Base-by-base conservation (phyloP, 345 rosid species). In the Laguncularia racemosa region DNA sequence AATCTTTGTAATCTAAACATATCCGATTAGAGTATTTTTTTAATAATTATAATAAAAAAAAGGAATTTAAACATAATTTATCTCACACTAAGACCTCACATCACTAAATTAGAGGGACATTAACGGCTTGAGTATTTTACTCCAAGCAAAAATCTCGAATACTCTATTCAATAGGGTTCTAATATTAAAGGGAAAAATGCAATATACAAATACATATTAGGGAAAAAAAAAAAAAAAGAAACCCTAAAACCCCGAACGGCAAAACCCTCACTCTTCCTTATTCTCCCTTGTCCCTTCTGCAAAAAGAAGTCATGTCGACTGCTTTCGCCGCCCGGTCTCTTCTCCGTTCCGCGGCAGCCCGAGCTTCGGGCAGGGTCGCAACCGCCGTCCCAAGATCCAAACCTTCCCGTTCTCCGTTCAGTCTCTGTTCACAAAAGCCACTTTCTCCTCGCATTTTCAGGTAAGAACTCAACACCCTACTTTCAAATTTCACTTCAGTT, bases 261-360 rank as follows among this genome's bases (percentile, higher is more conserved):
- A 13, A 49, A 26, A 15, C 38, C 21, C 44, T 20, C 14, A 14
- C 18, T 4, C 14, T 46, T 21, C 7, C 18, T 8, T 0, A 28
- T 40, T 15, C 21, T 17, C 14, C 1, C 20, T n/a, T 16, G 14
- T 3, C 40, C 52, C 14, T 20, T 21, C 46, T 46, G 14, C 23
- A 43, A 15, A 1, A 16, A 10, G 7, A 33, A 60, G 52, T 75
- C 47, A 84, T 89, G 97, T 79, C 83, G 14, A 51, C 70, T 19
- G 82, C 73, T 62, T 81, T 83, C 76, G 85, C 83, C 52, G 82
- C 93, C 46, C 81, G 79, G 48, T 28, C 77, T 67, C 58, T 87
- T 72, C 89, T 88, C n/a, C 78, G 85, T 50, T 53, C 86, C 49
- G 76, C 79, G 52, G 28, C 56, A 52, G 28, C 59, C 19, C 49